Evolutionary conservation across 257 asterid genomes (phyloP), one percentile per base, ranked within the genome.

Genomic region (Fraxinus quadrangulata): DNA sequence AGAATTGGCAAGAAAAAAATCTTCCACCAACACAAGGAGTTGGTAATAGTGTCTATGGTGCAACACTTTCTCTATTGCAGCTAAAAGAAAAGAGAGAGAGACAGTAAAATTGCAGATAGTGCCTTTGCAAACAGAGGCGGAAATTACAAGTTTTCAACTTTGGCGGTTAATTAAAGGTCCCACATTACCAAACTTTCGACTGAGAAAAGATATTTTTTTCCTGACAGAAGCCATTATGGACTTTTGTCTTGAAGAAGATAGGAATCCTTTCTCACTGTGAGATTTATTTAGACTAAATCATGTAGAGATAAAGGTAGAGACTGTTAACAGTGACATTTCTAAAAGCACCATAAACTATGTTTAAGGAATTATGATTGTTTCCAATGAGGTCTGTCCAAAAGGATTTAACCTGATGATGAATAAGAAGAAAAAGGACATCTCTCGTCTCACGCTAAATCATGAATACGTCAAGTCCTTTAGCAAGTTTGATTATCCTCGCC

Each of bases 241-340:
- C 88, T 78, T 81, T 79, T 76, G 79, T 79, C 78, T 75, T 73
- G 16, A 40, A 40, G 71, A 76, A 21, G 80, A 81, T 14, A 24
- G 26, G 39, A 84, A 74, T 77, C 82, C 75, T 56, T 61, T 67
- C 79, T 74, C 76, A 75, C 26, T 54, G 33, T 31, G 77, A 81
- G 82, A 85, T 82, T 81, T 13, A 9, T 84, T 78, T 82, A 72
- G 70, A 86, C 87, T 79, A 83, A 77, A 80, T 79, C 72, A 79
- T 21, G 68, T 26, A 63, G 16, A 40, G 80, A 71, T 68, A 76
- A 61, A 65, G 89, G 81, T 37, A 54, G 81, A 78, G 85, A 82
- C 83, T 75, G 80, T 73, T n/a, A 73, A 83, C 77, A 77, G 76
- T 71, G 9, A 40, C 47, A 40, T 47, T 14, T 14, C 56, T 14